Evolutionary conservation across 106 monocot species (phyloP).

Genomic region (Allium sativum): DNA sequence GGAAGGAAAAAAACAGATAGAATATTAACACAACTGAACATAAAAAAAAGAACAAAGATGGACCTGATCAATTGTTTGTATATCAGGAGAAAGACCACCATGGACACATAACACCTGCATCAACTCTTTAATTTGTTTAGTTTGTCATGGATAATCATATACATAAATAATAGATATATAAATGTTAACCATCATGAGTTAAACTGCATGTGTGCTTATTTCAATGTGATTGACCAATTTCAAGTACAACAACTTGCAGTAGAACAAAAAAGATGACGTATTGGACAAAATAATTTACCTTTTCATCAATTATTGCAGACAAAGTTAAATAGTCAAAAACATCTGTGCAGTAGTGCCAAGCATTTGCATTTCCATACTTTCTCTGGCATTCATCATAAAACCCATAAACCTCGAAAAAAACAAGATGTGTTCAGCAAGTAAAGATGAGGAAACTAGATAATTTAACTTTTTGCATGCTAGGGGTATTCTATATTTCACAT

Average conservation of each 20-base stretch:
- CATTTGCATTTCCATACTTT: slow-evolving; percentile 98
- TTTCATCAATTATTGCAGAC: slow-evolving; percentile 97
- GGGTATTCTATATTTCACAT: no score
- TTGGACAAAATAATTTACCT: slow-evolving; percentile 26
- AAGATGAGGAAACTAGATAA: no score
- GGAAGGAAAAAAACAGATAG: no score
- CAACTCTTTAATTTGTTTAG: neutral
- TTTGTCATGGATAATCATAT: no score
- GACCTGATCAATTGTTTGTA: slow-evolving; percentile 93
- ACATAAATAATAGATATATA: no score
- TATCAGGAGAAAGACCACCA: slow-evolving; percentile 96
- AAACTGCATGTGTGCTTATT: neutral
- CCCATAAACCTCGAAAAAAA: slow-evolving; percentile 69
- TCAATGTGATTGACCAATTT: neutral
- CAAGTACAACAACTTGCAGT: no score
- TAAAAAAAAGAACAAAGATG: neutral
- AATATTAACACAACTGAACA: no score
- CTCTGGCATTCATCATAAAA: slow-evolving; percentile 99
- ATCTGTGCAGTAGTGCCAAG: slow-evolving; percentile 98
- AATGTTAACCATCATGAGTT: neutral
- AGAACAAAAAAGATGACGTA: no score
- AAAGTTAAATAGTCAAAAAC: slow-evolving; percentile 96
- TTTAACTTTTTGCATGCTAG: no score
- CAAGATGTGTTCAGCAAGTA: neutral
- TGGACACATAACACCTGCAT: slow-evolving; percentile 94